phyloP scores from a whole-genome alignment of 371 early-diverging fungal species.

The Saksenaea vasiformis region DNA sequence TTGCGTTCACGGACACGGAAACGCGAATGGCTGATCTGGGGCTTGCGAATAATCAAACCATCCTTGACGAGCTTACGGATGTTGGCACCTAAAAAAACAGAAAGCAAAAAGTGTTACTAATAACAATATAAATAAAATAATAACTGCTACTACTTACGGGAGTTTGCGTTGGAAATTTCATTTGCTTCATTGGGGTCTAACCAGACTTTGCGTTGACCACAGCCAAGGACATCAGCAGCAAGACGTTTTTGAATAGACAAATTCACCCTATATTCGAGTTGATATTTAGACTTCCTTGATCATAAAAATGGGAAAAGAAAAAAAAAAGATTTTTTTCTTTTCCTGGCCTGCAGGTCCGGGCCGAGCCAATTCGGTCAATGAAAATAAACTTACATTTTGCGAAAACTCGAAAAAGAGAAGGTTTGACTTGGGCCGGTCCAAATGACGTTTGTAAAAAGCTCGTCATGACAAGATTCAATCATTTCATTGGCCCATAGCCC shows the following conservation, averaged over 20 bases:
- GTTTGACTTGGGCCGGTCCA: not conserved
- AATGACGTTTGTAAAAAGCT: constrained; percentile 5
- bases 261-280: constrained; percentile 68
- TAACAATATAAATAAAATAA: not conserved
- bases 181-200: constrained; percentile 97
- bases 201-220: constrained; percentile 99
- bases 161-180: not conserved
- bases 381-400: constrained; percentile 14
- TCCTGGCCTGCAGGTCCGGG: not conserved
- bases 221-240: constrained; percentile 63
- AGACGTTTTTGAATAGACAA: constrained; percentile 75
- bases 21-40: constrained; percentile 88
- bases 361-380: constrained; percentile 6
- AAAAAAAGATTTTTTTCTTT: constrained; percentile 10
- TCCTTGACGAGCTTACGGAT: constrained; percentile 25
- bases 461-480: not conserved
- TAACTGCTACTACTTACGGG: not conserved
- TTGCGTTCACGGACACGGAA: constrained; percentile 91
- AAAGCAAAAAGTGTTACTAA: not conserved
- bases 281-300: not conserved
- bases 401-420: constrained; percentile 16
- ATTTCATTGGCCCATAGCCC: not conserved
- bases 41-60: constrained; percentile 26
- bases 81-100: constrained; percentile 5
- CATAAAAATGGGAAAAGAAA: constrained; percentile 5